Evolutionary conservation across 768 basidiomycete species (phyloP).

Genomic region (Mycena polygramma): DNA sequence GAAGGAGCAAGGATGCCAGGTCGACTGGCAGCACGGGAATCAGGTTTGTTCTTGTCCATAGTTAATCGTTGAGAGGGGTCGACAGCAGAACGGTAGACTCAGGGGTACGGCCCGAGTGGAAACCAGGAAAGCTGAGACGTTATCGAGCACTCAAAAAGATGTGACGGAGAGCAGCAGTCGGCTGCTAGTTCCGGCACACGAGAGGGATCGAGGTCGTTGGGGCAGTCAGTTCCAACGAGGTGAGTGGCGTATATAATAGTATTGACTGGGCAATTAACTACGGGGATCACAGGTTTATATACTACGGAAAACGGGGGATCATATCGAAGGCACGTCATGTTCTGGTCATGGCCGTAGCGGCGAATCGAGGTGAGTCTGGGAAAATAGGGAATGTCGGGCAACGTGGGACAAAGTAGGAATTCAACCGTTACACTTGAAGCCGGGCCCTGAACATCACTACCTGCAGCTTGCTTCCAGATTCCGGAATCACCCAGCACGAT

Average conservation of each 20-base stretch:
- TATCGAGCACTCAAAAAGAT: not conserved
- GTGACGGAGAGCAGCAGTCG: too few relatives aligned
- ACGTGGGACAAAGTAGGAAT: too few relatives aligned
- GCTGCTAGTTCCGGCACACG: constrained; percentile 5
- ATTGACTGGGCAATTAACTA: constrained; percentile 6
- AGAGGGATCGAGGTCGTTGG: not conserved
- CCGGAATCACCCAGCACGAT: too few relatives aligned
- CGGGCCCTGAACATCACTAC: too few relatives aligned
- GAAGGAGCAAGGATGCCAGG: too few relatives aligned
- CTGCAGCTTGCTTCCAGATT: too few relatives aligned
- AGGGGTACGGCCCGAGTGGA: constrained; percentile 3
- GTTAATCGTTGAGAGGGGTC: not conserved
- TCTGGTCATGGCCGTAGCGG: too few relatives aligned
- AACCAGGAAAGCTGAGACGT: constrained; percentile 11
- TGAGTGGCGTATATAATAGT: not conserved
- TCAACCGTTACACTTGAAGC: too few relatives aligned
- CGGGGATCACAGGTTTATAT: constrained; percentile 1
- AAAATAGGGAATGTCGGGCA: too few relatives aligned
- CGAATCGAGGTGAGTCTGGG: too few relatives aligned
- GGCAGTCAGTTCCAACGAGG: not conserved
- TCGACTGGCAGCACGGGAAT: not conserved
- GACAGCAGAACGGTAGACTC: constrained; percentile 2
- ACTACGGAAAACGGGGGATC: not conserved
- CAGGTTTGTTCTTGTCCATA: not conserved
- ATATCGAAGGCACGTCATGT: too few relatives aligned